Conservation (phyloP, 202 grass and related monocot genomes). For the Panicum virgatum region DNA sequence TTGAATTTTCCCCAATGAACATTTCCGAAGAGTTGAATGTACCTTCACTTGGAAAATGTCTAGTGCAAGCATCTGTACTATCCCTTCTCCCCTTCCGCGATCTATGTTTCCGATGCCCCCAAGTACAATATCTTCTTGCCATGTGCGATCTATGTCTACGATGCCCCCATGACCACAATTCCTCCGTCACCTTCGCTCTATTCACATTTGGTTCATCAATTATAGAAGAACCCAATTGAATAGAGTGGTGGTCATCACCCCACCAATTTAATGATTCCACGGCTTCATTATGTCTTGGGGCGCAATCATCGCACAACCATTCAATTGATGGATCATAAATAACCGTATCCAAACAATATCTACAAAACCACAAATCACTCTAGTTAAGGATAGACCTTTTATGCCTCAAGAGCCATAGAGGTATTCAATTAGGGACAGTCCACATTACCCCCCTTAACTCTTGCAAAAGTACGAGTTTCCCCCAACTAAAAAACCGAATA, state of each 20-base stretch:
- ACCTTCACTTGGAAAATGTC: neutral
- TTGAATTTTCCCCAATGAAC: neutral
- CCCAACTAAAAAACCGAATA: too few relatives aligned
- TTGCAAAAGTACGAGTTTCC: too few relatives aligned
- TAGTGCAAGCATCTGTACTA: neutral
- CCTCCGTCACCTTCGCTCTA: neutral
- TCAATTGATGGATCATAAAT: constrained; percentile 19
- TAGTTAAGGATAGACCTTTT: neutral
- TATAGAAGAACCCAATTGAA: constrained; percentile 4
- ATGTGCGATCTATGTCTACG: neutral
- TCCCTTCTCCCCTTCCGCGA: neutral
- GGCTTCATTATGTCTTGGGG: neutral
- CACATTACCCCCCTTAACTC: too few relatives aligned
- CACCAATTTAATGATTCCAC: neutral
- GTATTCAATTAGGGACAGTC: too few relatives aligned
- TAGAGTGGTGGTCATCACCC: neutral
- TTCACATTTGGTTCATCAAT: constrained; percentile 7
- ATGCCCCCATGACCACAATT: neutral
- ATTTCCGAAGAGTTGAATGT: constrained; percentile 17
- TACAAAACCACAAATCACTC: constrained; percentile 52
- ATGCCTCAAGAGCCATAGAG: neutral
- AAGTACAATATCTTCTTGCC: constrained; percentile 2
- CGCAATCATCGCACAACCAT: constrained; percentile 55
- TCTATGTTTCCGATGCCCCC: neutral
- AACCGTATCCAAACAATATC: constrained; percentile 52